These are phyloP conservation scores for Aureobasidium sp. DNA, from an alignment of 2,329 filamentous ascomycete species.

Conservation along the genomic window DNA sequence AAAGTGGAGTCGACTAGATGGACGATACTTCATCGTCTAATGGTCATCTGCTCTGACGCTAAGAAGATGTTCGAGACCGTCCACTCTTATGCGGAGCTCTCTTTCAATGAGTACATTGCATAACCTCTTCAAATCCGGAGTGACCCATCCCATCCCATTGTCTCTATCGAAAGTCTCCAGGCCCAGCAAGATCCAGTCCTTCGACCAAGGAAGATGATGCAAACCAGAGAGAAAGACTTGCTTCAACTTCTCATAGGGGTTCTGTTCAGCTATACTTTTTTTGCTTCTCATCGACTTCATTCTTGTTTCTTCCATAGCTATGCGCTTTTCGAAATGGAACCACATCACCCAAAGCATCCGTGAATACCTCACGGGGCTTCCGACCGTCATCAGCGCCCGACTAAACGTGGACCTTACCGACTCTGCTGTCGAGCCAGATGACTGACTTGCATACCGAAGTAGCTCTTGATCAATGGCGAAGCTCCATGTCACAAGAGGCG, in stretches of 20 bases:
- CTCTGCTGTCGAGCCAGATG: constrained; percentile 22
- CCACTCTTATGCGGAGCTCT: constrained; percentile 45
- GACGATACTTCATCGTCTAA: neutral
- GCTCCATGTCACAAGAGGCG: constrained; percentile 43
- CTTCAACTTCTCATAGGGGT: constrained; percentile 9
- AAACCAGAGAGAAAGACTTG: constrained; percentile 34
- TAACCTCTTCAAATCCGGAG: constrained; percentile 45
- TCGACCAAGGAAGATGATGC: constrained; percentile 55
- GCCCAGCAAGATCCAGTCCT: constrained; percentile 52
- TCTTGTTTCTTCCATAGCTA: neutral
- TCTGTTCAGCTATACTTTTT: neutral
- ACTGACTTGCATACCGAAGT: constrained; percentile 32
- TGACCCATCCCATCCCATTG: constrained; percentile 30
- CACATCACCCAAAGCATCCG: constrained; percentile 25
- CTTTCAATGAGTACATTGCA: constrained; percentile 55
- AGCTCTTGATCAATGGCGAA: constrained; percentile 53
- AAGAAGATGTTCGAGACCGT: constrained; percentile 12
- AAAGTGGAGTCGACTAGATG: neutral
- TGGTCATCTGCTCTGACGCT: neutral
- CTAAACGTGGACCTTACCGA: constrained; percentile 42
- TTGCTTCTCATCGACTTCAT: neutral
- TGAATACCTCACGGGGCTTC: constrained; percentile 28
- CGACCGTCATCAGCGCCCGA: constrained; percentile 30
- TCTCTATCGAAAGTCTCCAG: constrained; percentile 38
- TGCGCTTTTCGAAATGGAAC: constrained; percentile 23